Conservation (phyloP, 2,329 filamentous ascomycete species). For the Fonsecaea pedrosoi region DNA sequence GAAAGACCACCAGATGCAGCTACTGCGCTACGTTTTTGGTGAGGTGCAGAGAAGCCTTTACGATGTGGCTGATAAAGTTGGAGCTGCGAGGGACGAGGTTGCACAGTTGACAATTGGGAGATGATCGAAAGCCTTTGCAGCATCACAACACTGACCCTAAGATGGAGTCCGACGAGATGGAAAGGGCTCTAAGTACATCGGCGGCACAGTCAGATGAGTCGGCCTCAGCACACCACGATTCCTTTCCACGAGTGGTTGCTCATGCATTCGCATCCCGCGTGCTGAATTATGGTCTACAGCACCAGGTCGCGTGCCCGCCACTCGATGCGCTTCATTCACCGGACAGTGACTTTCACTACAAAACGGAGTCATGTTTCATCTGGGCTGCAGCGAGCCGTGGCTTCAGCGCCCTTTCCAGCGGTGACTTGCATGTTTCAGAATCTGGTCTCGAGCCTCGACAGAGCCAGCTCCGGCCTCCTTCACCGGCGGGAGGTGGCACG, state of each 20-base stretch:
- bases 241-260: not conserved
- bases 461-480: not conserved
- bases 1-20: constrained; percentile 53
- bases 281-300: not conserved
- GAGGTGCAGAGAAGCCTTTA: constrained; percentile 72
- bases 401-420: not conserved
- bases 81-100: constrained; percentile 65
- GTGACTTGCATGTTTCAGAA: constrained; percentile 4
- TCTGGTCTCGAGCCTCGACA: not conserved
- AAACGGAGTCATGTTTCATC: not conserved
- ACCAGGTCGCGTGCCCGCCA: not conserved
- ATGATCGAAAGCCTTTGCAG: constrained; percentile 8
- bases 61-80: constrained; percentile 67
- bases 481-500: not conserved
- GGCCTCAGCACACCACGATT: not conserved
- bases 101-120: constrained; percentile 60
- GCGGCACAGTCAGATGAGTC: not conserved
- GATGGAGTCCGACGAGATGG: not conserved
- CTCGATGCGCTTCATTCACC: not conserved
- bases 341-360: not conserved
- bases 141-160: not conserved
- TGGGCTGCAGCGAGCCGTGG: not conserved
- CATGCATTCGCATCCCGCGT: not conserved
- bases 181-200: not conserved
- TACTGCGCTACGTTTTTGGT: constrained; percentile 60